Conservation (phyloP, 2,329 filamentous ascomycete genomes). For the Setomelanomma holmii region DNA sequence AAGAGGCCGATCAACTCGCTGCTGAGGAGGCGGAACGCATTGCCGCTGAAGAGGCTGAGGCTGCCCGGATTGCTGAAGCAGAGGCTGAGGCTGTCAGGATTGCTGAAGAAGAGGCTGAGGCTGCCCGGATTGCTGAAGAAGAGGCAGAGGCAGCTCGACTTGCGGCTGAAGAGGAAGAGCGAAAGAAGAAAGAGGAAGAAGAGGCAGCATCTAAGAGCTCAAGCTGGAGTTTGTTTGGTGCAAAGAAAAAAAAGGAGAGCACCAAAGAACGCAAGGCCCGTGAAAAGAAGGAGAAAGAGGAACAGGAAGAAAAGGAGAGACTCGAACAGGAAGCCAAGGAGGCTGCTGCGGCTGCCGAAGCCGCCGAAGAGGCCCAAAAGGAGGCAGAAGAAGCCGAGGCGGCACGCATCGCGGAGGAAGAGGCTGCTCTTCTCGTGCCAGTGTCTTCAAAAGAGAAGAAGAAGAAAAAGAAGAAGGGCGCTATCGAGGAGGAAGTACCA, state of each 20-base stretch:
- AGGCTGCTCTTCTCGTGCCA: slow-evolving; percentile 20
- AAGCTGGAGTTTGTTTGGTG: slow-evolving; percentile 25
- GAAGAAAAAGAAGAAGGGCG: slow-evolving; percentile 44
- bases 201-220: slow-evolving; percentile 34
- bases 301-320: slow-evolving; percentile 31
- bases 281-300: slow-evolving; percentile 13
- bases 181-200: neutral
- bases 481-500: slow-evolving; percentile 27
- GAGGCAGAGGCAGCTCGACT: slow-evolving; percentile 11
- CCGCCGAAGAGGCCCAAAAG: slow-evolving; percentile 44
- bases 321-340: slow-evolving; percentile 29
- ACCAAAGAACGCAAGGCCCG: slow-evolving; percentile 30
- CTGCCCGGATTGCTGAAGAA: slow-evolving; percentile 23
- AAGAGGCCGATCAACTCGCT: slow-evolving; percentile 40
- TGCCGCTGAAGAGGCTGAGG: slow-evolving; percentile 34
- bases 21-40: slow-evolving; percentile 37
- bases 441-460: slow-evolving; percentile 42
- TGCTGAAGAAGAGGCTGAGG: slow-evolving; percentile 29
- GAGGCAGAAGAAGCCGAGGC: slow-evolving; percentile 38
- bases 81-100: slow-evolving; percentile 23
- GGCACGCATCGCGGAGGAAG: slow-evolving; percentile 45
- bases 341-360: slow-evolving; percentile 40
- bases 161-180: neutral
- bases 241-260: slow-evolving; percentile 45
- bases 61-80: slow-evolving; percentile 23